Conservation (phyloP, 192 early-diverging fungal genomes). For the Coemansia sp. region DNA sequence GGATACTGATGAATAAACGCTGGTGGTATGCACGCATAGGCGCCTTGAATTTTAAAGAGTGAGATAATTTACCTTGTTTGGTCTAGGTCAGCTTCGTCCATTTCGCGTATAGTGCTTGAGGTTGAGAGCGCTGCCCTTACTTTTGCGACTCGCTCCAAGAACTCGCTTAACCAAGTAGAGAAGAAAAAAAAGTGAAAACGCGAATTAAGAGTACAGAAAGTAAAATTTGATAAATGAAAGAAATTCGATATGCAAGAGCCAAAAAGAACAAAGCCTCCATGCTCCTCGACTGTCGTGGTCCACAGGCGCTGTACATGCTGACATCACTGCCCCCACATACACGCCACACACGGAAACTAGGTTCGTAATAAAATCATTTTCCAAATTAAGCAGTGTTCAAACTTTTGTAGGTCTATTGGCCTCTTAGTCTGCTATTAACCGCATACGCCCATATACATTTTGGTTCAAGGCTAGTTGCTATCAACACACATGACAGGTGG, state of each 20-base stretch:
- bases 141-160: background rate
- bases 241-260: background rate
- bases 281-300: background rate
- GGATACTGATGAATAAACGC: background rate
- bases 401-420: too few species aligned
- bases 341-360: background rate
- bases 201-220: background rate
- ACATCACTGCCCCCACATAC: background rate
- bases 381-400: background rate
- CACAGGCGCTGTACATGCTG: background rate
- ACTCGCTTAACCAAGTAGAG: background rate
- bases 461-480: too few species aligned
- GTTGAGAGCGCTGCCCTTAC: background rate
- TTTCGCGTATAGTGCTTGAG: too few species aligned
- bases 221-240: background rate
- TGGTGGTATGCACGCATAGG: background rate
- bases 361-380: background rate
- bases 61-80: background rate
- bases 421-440: too few species aligned
- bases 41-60: background rate
- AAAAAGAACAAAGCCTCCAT: background rate
- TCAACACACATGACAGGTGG: too few species aligned
- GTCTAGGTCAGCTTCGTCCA: slow-evolving; percentile 2
- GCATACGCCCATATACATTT: too few species aligned
- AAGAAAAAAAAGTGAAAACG: background rate